Conservation (phyloP, 176 grass and related monocot species). For the Chloris gayana region DNA sequence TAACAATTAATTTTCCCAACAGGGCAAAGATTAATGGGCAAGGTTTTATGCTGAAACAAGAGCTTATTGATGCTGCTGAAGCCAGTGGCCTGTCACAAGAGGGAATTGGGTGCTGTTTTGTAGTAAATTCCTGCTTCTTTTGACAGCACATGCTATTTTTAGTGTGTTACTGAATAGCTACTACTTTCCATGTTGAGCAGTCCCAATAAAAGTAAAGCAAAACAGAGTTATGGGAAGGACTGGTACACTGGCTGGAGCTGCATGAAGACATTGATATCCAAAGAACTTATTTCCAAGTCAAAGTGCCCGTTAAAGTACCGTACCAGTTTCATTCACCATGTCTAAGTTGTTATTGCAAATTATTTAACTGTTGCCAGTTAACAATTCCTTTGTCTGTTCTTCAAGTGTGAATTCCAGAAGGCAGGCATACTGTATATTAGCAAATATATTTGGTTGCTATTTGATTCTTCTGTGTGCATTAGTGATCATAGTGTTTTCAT, state of each 20-base stretch:
- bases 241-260: constrained; percentile 89
- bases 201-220: constrained; percentile 70
- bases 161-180: constrained; percentile 16
- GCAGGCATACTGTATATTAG: background rate
- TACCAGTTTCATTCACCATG: background rate
- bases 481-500: background rate
- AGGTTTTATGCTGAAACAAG: constrained; percentile 75
- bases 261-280: constrained; percentile 77
- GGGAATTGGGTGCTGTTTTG: constrained; percentile 65
- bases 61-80: constrained; percentile 90
- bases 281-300: constrained; percentile 58
- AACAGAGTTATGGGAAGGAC: constrained; percentile 60
- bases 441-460: background rate
- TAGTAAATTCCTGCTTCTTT: constrained; percentile 4
- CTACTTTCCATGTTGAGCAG: constrained; percentile 47
- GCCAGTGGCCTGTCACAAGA: constrained; percentile 73
- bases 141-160: constrained; percentile 20
- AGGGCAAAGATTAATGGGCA: constrained; percentile 62
- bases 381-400: background rate
- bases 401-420: background rate
- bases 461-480: background rate
- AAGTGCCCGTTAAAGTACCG: constrained; percentile 77
- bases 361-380: background rate
- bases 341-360: background rate
- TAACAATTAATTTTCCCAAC: background rate